Conservation (phyloP, 768 basidiomycete species). For the Rhizopogon vinicolor region DNA sequence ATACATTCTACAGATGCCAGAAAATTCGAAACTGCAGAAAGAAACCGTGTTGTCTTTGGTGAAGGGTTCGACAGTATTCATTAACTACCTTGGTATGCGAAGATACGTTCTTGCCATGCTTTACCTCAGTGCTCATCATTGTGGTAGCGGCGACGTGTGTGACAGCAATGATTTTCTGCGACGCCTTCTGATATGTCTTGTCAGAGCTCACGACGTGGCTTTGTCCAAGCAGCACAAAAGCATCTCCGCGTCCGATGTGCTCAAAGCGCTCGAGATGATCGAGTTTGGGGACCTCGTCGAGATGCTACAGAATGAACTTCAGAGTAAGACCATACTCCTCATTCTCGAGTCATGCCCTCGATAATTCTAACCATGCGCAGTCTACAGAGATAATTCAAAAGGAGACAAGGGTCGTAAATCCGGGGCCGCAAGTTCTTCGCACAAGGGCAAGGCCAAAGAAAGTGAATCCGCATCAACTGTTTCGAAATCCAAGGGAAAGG, state of each 20-base stretch:
- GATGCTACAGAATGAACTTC: slow-evolving; percentile 58
- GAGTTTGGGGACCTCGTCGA: slow-evolving; percentile 72
- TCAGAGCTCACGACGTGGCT: slow-evolving; percentile 86
- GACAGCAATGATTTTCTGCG: background rate
- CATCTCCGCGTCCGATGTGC: slow-evolving; percentile 85
- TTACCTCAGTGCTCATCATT: background rate
- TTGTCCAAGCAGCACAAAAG: slow-evolving; percentile 81
- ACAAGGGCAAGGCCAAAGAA: slow-evolving; percentile 27
- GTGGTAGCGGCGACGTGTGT: slow-evolving; percentile 42
- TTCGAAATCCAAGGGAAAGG: slow-evolving; percentile 25
- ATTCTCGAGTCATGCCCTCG: background rate
- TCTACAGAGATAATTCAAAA: slow-evolving; percentile 61
- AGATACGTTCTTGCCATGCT: background rate
- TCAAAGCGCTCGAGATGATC: slow-evolving; percentile 78
- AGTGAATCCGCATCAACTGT: slow-evolving; percentile 27
- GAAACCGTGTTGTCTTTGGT: slow-evolving; percentile 82
- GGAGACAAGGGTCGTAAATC: slow-evolving; percentile 47
- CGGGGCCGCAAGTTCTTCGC: slow-evolving; percentile 15
- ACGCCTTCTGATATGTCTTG: background rate
- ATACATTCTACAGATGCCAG: slow-evolving; percentile 56
- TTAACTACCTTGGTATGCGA: slow-evolving; percentile 81
- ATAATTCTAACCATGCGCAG: slow-evolving; percentile 29
- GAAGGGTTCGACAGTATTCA: slow-evolving; percentile 92
- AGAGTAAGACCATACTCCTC: slow-evolving; percentile 36
- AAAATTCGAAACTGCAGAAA: slow-evolving; percentile 83